Evolutionary conservation across 2,329 filamentous ascomycete genomes (phyloP).

Genomic region (Fusarium falciforme): DNA sequence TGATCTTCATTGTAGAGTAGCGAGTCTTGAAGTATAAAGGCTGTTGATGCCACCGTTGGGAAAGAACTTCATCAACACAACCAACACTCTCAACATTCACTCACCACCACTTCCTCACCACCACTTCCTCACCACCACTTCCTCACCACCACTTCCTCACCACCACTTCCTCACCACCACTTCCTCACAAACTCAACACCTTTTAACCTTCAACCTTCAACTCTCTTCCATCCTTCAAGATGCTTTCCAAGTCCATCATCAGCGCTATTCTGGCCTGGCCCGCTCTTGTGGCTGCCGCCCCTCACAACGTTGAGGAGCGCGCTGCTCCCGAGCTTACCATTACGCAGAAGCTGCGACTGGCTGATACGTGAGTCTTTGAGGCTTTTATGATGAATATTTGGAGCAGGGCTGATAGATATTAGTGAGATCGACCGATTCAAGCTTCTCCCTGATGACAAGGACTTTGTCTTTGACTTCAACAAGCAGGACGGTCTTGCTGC

Average conservation of each 20-base stretch:
- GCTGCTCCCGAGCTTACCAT: slow-evolving; percentile 42
- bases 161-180: neutral
- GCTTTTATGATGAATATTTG: neutral
- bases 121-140: too few species aligned
- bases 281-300: slow-evolving; percentile 45
- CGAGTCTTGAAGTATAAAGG: neutral
- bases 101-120: neutral
- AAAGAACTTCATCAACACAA: neutral
- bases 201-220: neutral
- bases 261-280: slow-evolving; percentile 52
- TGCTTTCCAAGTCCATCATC: slow-evolving; percentile 16
- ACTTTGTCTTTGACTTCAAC: slow-evolving; percentile 63
- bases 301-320: slow-evolving; percentile 12
- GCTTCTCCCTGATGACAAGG: slow-evolving; percentile 56
- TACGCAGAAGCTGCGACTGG: slow-evolving; percentile 52
- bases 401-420: neutral
- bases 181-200: neutral
- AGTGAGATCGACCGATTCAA: slow-evolving; percentile 56
- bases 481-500: slow-evolving; percentile 26
- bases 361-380: slow-evolving; percentile 49
- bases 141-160: too few species aligned
- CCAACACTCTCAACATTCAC: neutral
- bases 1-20: neutral
- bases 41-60: neutral
- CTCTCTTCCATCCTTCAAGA: neutral